These are phyloP conservation scores for Xylaria digitata DNA, from an alignment of 2,329 filamentous ascomycete species.

Conservation along the genomic window DNA sequence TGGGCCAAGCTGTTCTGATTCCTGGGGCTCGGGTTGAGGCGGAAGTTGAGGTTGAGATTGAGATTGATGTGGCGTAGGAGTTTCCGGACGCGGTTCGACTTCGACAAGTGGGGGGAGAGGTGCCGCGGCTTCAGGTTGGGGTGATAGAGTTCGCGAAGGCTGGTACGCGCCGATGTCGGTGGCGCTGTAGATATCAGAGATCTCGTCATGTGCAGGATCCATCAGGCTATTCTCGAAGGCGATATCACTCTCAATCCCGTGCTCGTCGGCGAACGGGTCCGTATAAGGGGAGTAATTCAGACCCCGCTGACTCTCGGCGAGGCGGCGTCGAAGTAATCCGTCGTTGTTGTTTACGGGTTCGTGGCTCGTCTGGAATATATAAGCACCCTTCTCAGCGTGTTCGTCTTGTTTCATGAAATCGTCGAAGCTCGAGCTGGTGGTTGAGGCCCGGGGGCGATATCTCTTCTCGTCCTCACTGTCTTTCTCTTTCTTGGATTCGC, in stretches of 20 bases:
- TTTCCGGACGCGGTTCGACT: conserved; percentile 34
- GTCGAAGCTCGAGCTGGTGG: conserved; percentile 62
- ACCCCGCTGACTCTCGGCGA: conserved; percentile 58
- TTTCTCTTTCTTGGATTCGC: conserved; percentile 60
- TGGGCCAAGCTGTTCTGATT: conserved; percentile 53
- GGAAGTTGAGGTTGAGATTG: too few relatives aligned
- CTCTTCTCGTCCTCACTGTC: conserved; percentile 42
- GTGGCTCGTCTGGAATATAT: conserved; percentile 68
- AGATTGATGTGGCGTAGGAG: not conserved
- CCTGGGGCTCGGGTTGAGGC: conserved; percentile 36
- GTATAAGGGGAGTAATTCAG: conserved; percentile 61
- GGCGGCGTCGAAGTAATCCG: conserved; percentile 62
- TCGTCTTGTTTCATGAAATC: conserved; percentile 67
- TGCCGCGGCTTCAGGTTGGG: not conserved
- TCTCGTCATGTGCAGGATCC: conserved; percentile 60
- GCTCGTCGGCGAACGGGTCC: conserved; percentile 70
- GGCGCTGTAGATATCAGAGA: conserved; percentile 68
- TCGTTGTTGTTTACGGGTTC: conserved; percentile 55
- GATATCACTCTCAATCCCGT: conserved; percentile 63
- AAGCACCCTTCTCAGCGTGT: conserved; percentile 64
- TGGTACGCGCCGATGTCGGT: conserved; percentile 57
- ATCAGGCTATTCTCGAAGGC: conserved; percentile 57
- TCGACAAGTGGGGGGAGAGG: conserved; percentile 51
- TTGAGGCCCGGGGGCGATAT: conserved; percentile 44
- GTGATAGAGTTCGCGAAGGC: conserved; percentile 21